Evolutionary conservation across 2,329 filamentous ascomycete species (phyloP), one percentile per base, ranked within the genome.

Genomic region (Bisporella sp.): DNA sequence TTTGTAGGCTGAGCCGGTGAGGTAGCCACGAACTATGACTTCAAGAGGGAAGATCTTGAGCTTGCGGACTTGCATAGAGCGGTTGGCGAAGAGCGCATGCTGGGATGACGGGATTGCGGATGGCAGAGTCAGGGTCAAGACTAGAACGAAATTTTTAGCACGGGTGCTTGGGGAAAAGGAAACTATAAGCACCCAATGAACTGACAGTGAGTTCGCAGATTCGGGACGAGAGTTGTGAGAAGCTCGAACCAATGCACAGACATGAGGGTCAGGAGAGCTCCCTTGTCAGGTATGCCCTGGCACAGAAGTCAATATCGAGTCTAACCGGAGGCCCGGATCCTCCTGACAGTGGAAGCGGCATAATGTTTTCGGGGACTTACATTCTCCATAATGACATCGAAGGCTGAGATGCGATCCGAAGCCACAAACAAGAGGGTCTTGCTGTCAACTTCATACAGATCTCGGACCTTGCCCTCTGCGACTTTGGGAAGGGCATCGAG

Each of bases 331-430:
- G 21, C 21, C 21, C 21, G 21, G 21, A 21, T 21, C 21, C 3
- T 21, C 21, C 21, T 21, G 21, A 21, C 21, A 21, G 21, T 21
- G 21, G 21, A 21, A 21, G 21, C 21, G 21, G 21, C 21, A 21
- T 21, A 21, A 21, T 21, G 21, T 21, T 21, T 21, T 21, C 21
- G 43, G 73, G 71, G 46, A 78, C 69, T 63, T 66, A 84, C 82
- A 70, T 93, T 96, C 62, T 79, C 73, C 76, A 95, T 83, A 60
- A 95, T 82, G 60, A 95, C 89, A 77, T 97, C 92, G 74, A 92
- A 97, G 50, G 93, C 93, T 29, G 89, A 96, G 67, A 96, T 93
- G 59, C 93, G 85, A 72, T 96, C 91, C 11, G 88, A 87, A 29
- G 88, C 85, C 49, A 91, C 82, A 65, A 96, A 92, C 50, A 95